phyloP scores from a whole-genome alignment of 108 stramenopile genomes.

The Cyclotella kingstonii region DNA sequence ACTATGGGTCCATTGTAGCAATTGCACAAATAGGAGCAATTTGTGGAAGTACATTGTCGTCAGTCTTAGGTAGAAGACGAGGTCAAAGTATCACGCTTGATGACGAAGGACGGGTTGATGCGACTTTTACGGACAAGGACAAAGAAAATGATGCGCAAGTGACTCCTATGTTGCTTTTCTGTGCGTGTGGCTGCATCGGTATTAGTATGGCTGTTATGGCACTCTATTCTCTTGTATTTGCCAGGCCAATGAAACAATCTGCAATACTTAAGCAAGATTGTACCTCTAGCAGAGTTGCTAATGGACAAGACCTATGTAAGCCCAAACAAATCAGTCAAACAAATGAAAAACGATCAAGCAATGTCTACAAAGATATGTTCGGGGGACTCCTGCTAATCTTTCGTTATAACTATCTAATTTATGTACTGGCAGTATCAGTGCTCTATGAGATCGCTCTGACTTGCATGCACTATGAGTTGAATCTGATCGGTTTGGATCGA shows the following conservation, averaged over 20 bases:
- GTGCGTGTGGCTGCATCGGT: conserved; percentile 39
- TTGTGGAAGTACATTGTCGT: conserved; percentile 76
- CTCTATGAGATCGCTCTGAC: conserved; percentile 94
- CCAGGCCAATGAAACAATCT: conserved; percentile 23
- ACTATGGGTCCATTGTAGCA: conserved; percentile 93
- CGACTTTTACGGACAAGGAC: background rate
- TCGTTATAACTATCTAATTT: conserved; percentile 83
- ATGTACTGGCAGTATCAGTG: conserved; percentile 91
- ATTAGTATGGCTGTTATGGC: conserved; percentile 30
- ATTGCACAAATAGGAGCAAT: conserved; percentile 93
- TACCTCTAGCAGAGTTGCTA: background rate
- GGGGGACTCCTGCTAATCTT: conserved; percentile 81
- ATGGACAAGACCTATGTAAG: background rate
- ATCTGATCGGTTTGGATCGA: conserved; percentile 78
- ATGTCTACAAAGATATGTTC: conserved; percentile 42
- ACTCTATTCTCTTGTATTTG: conserved; percentile 27
- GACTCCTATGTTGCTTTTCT: conserved; percentile 36
- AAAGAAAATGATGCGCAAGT: conserved; percentile 34
- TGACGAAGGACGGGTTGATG: conserved; percentile 14
- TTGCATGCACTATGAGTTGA: conserved; percentile 96
- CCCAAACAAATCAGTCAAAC: background rate
- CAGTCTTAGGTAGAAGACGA: conserved; percentile 26
- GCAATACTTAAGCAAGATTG: background rate
- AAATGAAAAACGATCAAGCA: background rate
- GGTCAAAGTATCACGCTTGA: background rate